These are phyloP conservation scores for Cladosporium sp. DNA, from an alignment of 2,329 filamentous ascomycete species.

Conservation along the genomic window DNA sequence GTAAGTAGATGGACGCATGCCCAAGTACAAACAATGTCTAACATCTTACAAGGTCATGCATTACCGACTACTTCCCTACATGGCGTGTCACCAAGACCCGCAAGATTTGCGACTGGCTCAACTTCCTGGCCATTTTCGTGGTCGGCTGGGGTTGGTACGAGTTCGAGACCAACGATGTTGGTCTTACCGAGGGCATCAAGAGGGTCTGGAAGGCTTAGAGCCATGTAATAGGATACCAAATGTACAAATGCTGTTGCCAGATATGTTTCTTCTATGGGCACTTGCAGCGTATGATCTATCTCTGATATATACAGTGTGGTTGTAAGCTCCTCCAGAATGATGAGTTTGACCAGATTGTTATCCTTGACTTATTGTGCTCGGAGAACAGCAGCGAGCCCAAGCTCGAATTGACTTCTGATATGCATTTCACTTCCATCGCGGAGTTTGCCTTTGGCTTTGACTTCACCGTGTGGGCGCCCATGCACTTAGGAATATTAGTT, in stretches of 20 bases:
- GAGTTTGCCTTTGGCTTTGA: neutral
- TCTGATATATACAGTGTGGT: neutral
- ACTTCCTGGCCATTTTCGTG: constrained; percentile 76
- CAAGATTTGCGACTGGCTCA: constrained; percentile 71
- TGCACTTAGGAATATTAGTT: neutral
- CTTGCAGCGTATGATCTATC: neutral
- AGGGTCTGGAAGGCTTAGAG: constrained; percentile 80
- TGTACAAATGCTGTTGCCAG: constrained; percentile 15
- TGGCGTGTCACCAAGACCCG: constrained; percentile 68
- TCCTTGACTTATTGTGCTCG: neutral
- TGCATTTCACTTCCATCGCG: neutral
- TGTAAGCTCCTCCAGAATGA: neutral
- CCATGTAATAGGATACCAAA: constrained; percentile 18
- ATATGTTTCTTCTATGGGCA: neutral
- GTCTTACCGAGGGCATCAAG: constrained; percentile 85
- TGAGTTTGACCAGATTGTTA: neutral
- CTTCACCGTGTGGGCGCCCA: neutral
- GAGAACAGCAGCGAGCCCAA: neutral
- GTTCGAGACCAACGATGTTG: constrained; percentile 98
- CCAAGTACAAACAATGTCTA: neutral
- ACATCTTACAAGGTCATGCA: constrained; percentile 56
- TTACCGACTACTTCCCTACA: constrained; percentile 88
- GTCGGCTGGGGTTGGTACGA: constrained; percentile 92
- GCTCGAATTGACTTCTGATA: neutral
- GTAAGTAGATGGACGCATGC: constrained; percentile 45